Evolutionary conservation across 148 eudicot species (phyloP), one percentile per base, ranked within the genome.

Genomic region (Fagopyrum homotropicum): DNA sequence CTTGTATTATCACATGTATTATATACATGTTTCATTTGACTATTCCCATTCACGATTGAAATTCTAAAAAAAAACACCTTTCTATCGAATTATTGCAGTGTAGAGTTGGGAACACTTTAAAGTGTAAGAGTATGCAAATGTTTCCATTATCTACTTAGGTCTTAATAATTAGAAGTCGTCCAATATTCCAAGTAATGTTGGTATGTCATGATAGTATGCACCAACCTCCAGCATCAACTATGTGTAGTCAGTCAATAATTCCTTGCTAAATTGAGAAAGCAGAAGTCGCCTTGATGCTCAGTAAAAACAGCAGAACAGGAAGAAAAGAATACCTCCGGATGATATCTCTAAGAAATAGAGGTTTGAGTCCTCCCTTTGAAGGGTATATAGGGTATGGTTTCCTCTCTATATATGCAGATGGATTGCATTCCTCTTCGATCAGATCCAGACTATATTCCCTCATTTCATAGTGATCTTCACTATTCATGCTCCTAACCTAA

Each of bases 351-450:
- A 94, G 79, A 76, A 86, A 82, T 76, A 81, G 85, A 56, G 98
- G 91, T 74, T 80, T 92, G 22, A 95, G 86, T 66, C 91, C 89
- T 75, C 90, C 87, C 85, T 90, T 95, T 50, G 96, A 89, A 76
- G 98, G 91, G 81, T 94, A 90, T 81, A 94, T 84, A 54, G 98
- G 93, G 81, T 86, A 89, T 56, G 93, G 96, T 80, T 83, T 86
- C 70, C 88, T 89, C 78, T 86, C 81, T 17, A 77, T 78, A 77
- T 69, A 76, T 78, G 80, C 81, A 78, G 85, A 84, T 78, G 85
- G 78, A 78, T 83, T 88, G n/a, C 78, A 82, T 79, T 82, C 92
- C 76, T 86, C 84, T 74, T 84, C 85, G 69, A 95, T 87, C 48
- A 83, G 76, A 81, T 92, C 98, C 78, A 95, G 46, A 81, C 84